Percentiles rank a stretch among this genome's conserved stretches.
Conservation (phyloP, 805 yeast genomes). For the Diddensiella santjacobensis region DNA sequence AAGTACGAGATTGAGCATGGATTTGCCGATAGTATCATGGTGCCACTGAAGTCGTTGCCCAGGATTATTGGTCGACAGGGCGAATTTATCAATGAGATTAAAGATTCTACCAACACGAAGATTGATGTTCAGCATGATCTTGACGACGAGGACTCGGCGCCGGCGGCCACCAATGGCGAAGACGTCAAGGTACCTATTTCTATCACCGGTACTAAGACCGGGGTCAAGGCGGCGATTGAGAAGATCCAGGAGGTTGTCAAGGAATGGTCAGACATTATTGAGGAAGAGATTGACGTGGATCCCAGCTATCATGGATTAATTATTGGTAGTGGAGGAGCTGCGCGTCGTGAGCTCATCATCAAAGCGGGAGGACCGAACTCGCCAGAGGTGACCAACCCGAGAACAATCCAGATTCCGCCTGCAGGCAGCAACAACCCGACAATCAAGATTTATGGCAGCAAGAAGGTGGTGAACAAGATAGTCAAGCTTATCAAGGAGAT, state of each 20-base stretch:
- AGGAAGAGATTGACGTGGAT: constrained; percentile 59
- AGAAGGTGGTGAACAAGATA: constrained; percentile 64
- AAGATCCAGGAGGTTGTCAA: constrained; percentile 60
- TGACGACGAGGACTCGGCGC: constrained; percentile 23
- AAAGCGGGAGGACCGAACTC: constrained; percentile 57
- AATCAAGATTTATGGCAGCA: constrained; percentile 71
- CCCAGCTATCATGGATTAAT: constrained; percentile 70
- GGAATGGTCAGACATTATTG: constrained; percentile 59
- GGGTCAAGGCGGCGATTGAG: constrained; percentile 66
- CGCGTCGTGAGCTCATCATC: constrained; percentile 65
- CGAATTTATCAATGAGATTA: constrained; percentile 74
- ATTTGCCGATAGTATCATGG: constrained; percentile 53
- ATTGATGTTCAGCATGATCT: constrained; percentile 46
- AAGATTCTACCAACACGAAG: constrained; percentile 56
- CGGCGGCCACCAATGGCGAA: constrained; percentile 44
- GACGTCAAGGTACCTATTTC: constrained; percentile 54
- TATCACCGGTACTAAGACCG: constrained; percentile 72
- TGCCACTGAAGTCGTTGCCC: constrained; percentile 74
- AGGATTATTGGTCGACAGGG: constrained; percentile 89
- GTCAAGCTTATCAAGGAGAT: constrained; percentile 58
- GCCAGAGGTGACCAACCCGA: constrained; percentile 30
- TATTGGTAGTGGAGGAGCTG: constrained; percentile 75
- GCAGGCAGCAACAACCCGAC: constrained; percentile 48
- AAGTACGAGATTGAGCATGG: constrained; percentile 88
- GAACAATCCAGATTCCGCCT: constrained; percentile 66